phyloP scores from a whole-genome alignment of 2,329 filamentous ascomycete genomes.

The Boeremia exigua region DNA sequence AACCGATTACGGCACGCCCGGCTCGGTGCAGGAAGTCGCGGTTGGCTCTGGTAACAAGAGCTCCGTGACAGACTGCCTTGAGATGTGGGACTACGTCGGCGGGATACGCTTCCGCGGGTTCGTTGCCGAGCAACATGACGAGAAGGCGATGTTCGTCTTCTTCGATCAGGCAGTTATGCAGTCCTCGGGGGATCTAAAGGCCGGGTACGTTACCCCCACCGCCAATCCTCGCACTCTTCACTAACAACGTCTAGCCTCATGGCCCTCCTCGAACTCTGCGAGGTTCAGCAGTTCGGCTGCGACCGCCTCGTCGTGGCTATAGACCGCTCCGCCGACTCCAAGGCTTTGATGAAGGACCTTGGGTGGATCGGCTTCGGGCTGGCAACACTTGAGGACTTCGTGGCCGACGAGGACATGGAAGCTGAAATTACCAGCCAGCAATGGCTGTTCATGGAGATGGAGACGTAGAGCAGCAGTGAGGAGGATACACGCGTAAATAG shows the following conservation, averaged over 20 bases:
- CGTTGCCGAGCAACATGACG: conserved; percentile 70
- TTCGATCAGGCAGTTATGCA: conserved; percentile 74
- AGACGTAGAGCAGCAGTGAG: conserved; percentile 56
- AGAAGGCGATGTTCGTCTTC: conserved; percentile 85
- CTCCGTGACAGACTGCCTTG: conserved; percentile 68
- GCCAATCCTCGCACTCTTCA: conserved; percentile 23
- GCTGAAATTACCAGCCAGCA: conserved; percentile 67
- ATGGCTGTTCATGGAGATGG: conserved; percentile 91
- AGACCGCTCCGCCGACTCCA: conserved; percentile 69
- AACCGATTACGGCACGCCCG: conserved; percentile 37
- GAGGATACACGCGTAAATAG: conserved; percentile 1
- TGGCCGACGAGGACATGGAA: conserved; percentile 55
- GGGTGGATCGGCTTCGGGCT: conserved; percentile 94
- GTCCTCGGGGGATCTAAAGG: conserved; percentile 76
- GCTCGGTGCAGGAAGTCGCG: conserved; percentile 31
- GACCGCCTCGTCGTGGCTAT: conserved; percentile 80
- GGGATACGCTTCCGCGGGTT: conserved; percentile 88
- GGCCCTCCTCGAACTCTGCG: conserved; percentile 87
- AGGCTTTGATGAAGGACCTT: conserved; percentile 76
- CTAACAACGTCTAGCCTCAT: conserved; percentile 61
- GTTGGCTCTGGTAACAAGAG: conserved; percentile 24
- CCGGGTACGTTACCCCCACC: conserved; percentile 67
- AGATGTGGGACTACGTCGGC: conserved; percentile 85
- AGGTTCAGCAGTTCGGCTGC: conserved; percentile 73
- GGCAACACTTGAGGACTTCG: conserved; percentile 79